Evolutionary conservation across 1,284 basidiomycete genomes (phyloP).

Genomic region (Cryptococcus sp.): DNA sequence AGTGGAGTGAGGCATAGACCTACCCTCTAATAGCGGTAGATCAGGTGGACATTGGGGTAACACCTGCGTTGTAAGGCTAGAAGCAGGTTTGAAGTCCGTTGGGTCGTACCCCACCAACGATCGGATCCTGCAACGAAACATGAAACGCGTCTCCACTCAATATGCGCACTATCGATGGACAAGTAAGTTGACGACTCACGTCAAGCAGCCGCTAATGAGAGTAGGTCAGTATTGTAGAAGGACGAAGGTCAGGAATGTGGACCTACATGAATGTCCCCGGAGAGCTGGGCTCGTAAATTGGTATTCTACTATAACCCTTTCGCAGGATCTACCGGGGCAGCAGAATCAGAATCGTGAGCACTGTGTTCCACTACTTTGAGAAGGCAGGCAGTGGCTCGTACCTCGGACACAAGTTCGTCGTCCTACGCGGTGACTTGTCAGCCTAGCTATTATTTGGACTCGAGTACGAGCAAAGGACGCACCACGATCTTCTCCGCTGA

Average conservation of each 20-base stretch:
- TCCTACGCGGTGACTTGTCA: slow-evolving; percentile 29
- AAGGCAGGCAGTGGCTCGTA: slow-evolving; percentile 56
- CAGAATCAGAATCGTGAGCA: neutral
- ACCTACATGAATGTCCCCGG: slow-evolving; percentile 58
- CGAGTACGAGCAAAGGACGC: slow-evolving; percentile 5
- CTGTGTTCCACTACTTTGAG: neutral
- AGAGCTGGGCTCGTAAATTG: slow-evolving; percentile 74
- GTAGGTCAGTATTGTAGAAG: neutral
- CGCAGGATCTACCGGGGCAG: slow-evolving; percentile 18
- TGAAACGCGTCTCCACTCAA: neutral
- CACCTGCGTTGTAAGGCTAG: slow-evolving; percentile 68
- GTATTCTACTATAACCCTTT: slow-evolving; percentile 76
- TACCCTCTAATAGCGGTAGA: slow-evolving; percentile 56
- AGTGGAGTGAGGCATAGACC: slow-evolving; percentile 5
- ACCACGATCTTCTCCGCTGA: slow-evolving; percentile 54
- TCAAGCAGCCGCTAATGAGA: neutral
- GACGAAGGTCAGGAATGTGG: neutral
- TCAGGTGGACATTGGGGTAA: slow-evolving; percentile 63
- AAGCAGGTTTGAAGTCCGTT: slow-evolving; percentile 69
- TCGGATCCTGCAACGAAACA: slow-evolving; percentile 17
- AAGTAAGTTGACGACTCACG: neutral
- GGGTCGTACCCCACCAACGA: slow-evolving; percentile 81
- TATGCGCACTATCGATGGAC: slow-evolving; percentile 14
- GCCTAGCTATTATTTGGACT: neutral
- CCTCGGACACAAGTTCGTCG: slow-evolving; percentile 67